Percentiles rank a stretch among this genome's conserved stretches.
phyloP scores from a whole-genome alignment of 345 rosid species.

The rapeseed (Brassica napus) region Da-Ae NC_063434.1:29310501-29311000 shows the following conservation, averaged over 20 bases:
- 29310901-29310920: too few relatives aligned
- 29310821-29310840: too few relatives aligned
- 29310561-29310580: conserved; percentile 8
- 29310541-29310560: not conserved
- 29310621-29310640: conserved; percentile 13
- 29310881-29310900: too few relatives aligned
- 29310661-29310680: conserved; percentile 27
- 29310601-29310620: conserved; percentile 25
- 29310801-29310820: too few relatives aligned
- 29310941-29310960: too few relatives aligned
- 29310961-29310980: too few relatives aligned
- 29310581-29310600: conserved; percentile 24
- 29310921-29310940: too few relatives aligned
- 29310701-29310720: not conserved
- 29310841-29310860: too few relatives aligned
- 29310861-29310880: too few relatives aligned
- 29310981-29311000: too few relatives aligned
- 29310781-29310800: too few relatives aligned
- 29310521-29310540: conserved; percentile 10
- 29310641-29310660: conserved; percentile 23
- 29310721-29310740: not conserved
- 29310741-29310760: not conserved
- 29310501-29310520: conserved; percentile 3
- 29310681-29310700: not conserved
- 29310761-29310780: not conserved